Evolutionary conservation across 1,284 basidiomycete species (phyloP), one percentile per base, ranked within the genome.

Genomic region (Sporisorium exsertum): DNA sequence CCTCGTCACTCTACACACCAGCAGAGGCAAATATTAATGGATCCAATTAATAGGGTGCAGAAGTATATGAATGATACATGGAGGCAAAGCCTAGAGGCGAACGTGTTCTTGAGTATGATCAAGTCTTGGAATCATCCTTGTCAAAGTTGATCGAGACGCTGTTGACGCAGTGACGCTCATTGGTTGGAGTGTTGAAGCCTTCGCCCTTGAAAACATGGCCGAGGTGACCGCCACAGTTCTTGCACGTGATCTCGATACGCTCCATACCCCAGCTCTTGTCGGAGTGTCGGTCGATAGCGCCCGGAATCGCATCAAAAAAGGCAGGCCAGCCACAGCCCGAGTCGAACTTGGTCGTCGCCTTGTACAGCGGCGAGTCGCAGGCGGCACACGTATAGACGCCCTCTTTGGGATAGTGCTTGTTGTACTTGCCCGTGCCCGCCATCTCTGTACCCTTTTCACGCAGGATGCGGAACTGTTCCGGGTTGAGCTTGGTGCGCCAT

Each of bases 271-370:
- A 86, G 13, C 86, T 85, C 27, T 76, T 70, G 78, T 87, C 87
- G 51, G 86, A 85, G 53, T 87, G 86, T 45, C 88, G 89, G 60
- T 86, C 89, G n/a, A 97, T 93, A 15, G 95, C 93, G 37, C 94
- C 95, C 1, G 94, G 95, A 65, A 97, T 91, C 3, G 94, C 93
- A 83, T 96, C 94, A 84, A 92, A 97, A 89, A 95, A 97, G 0
- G 94, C 94, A n/a, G 94, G 95, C 94, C 94, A 97, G 33, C 94
- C 95, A 82, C 94, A 97, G 12, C 94, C 94, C 63, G 92, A 94
- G 80, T 93, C 89, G 87, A 97, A 97, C 87, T 97, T 97, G 74
- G 93, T 94, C 33, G 88, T 89, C 80, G 93, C 93, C 87, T 87
- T 86, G 76, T 87, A 88, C 18, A 86, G 78, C 2, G 86, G 86